phyloP scores from a whole-genome alignment of 805 yeast genomes.

The Priceomyces medius region DNA sequence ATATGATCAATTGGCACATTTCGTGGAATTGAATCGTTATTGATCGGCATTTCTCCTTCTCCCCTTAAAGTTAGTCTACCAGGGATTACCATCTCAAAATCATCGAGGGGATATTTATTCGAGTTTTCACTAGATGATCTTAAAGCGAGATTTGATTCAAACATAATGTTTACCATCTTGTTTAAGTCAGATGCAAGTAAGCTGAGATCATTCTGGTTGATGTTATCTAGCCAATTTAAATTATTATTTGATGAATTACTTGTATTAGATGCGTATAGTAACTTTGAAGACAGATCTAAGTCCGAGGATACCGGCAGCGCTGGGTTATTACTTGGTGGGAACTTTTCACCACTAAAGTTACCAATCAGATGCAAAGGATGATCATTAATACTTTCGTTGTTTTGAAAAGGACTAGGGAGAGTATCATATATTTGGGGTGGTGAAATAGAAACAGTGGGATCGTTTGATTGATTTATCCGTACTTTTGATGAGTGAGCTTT shows the following conservation, averaged over 20 bases:
- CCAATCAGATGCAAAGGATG: background rate
- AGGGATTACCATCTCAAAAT: no score
- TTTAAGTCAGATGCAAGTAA: constrained; percentile 36
- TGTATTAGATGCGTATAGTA: background rate
- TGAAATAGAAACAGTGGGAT: no score
- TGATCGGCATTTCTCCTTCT: no score
- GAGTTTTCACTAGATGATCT: constrained; percentile 5
- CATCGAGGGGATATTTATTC: background rate
- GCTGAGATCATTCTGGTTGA: constrained; percentile 31
- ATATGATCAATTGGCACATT: constrained; percentile 30
- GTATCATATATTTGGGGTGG: no score
- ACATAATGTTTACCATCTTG: constrained; percentile 37
- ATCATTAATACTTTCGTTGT: background rate
- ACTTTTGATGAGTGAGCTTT: no score
- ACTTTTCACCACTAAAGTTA: background rate
- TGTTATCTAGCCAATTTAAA: constrained; percentile 4
- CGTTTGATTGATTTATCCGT: no score
- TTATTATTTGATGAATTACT: background rate
- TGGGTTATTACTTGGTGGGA: background rate
- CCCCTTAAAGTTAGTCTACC: no score
- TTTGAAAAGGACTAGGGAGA: no score
- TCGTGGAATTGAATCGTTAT: constrained; percentile 15
- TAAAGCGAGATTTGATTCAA: constrained; percentile 28
- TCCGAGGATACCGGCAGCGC: background rate
- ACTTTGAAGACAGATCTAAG: background rate